phyloP scores from a whole-genome alignment of 768 basidiomycete genomes.

The Leccinum rimulosum region DNA sequence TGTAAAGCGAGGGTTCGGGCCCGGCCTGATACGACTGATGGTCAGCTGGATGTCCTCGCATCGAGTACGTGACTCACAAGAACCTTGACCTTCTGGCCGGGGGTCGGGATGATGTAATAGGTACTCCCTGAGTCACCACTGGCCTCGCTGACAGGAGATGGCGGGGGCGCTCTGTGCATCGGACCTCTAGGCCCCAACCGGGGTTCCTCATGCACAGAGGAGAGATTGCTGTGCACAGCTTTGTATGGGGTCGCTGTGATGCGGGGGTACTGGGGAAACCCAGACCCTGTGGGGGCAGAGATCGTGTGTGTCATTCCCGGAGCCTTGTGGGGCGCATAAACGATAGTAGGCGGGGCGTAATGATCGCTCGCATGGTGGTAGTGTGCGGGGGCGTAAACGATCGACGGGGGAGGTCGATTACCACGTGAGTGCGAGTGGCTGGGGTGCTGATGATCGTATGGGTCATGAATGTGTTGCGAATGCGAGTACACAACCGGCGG shows the following conservation, averaged over 20 bases:
- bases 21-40: slow-evolving; percentile 35
- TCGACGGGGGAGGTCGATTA: slow-evolving; percentile 49
- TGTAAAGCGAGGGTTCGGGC: slow-evolving; percentile 50
- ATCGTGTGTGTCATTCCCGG: slow-evolving; percentile 70
- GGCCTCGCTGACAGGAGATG: slow-evolving; percentile 37
- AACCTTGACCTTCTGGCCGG: slow-evolving; percentile 73
- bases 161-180: slow-evolving; percentile 31
- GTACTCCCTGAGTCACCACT: slow-evolving; percentile 65
- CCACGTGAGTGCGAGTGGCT: slow-evolving; percentile 38
- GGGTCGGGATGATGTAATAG: slow-evolving; percentile 69
- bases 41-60: slow-evolving; percentile 26
- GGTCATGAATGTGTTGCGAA: slow-evolving; percentile 39
- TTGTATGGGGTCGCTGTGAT: slow-evolving; percentile 43
- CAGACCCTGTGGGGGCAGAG: slow-evolving; percentile 49
- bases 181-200: slow-evolving; percentile 30
- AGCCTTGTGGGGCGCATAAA: slow-evolving; percentile 51
- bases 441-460: slow-evolving; percentile 31
- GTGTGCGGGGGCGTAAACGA: slow-evolving; percentile 53
- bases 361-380: slow-evolving; percentile 43
- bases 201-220: slow-evolving; percentile 39
- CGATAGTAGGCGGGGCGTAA: slow-evolving; percentile 60
- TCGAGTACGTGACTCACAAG: slow-evolving; percentile 50
- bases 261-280: slow-evolving; percentile 39
- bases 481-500: slow-evolving; percentile 36
- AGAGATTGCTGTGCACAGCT: slow-evolving; percentile 35